Evolutionary conservation across 2,329 filamentous ascomycete genomes (phyloP), one percentile per base, ranked within the genome.

Genomic region (Colletotrichum orchidophilum): DNA sequence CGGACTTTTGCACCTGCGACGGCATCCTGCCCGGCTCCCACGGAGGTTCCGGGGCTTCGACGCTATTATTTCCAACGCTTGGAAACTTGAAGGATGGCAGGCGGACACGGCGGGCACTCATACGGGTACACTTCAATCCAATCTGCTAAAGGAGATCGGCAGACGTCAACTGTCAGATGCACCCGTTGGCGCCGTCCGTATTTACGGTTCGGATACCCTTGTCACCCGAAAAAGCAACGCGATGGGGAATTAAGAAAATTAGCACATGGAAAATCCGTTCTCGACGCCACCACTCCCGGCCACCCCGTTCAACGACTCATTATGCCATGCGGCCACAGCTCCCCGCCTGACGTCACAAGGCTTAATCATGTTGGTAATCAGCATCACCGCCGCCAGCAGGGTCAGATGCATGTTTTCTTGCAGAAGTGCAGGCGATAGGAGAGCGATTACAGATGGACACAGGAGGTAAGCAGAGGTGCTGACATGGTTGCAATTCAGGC

Each of bases 231-330:
- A 55, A 50, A 59, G 26, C 18, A 27, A 33, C 39, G 39, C 3
- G 29, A 18, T 35, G 15, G 31, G 33, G 59, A 12, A 55, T 33
- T 18, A 52, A 65, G 50, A 64, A 29, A 3, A 35, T 35, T 42
- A n/a, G 29, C 58, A 62, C 5, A 33, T 52, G 57, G 3, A 26
- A 66, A 42, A 59, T 42, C 29, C 57, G 42, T 52, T 50, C 11
- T 55, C 21, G 54, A 62, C 63, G 63, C 68, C 63, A 62, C 55
- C 53, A 50, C 24, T 15, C 39, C 39, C 55, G 55, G 24, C 35
- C 11, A 62, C 11, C 24, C 67, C 46, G 57, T 31, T 66, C 35
- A 54, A 58, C 63, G 68, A 67, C 39, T 71, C 68, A 57, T 67
- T 29, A 11, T 60, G 18, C 26, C 8, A 27, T 31, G 39, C 39